A percentile compares a stretch with the other conserved stretches of the same genome.
Conservation (phyloP, 805 yeast species). For the Starmerella potacharoeniae region DNA sequence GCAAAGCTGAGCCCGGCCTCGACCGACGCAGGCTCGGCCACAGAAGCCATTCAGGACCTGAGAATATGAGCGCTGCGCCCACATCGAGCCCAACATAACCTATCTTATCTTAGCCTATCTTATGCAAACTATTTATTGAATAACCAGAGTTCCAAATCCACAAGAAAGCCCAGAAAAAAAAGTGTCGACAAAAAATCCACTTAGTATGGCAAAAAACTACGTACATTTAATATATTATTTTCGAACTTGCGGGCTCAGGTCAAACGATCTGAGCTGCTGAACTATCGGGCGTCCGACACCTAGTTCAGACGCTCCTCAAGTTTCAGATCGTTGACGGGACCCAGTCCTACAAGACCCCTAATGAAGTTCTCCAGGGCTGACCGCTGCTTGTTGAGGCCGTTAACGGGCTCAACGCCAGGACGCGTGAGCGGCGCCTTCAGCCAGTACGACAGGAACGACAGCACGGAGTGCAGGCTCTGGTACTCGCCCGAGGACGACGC, state of each 20-base stretch:
- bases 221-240: slow-evolving; percentile 1
- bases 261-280: slow-evolving; percentile 19
- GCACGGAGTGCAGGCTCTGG: slow-evolving; percentile 67
- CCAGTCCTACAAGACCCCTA: slow-evolving; percentile 81
- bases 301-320: slow-evolving; percentile 71
- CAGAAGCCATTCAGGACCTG: slow-evolving; percentile 10
- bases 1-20: background rate
- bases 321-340: slow-evolving; percentile 81
- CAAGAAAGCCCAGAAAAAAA: background rate
- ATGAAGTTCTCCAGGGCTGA: slow-evolving; percentile 82
- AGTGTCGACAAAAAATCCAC: background rate
- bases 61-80: background rate
- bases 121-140: background rate
- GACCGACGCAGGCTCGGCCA: background rate
- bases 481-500: slow-evolving; percentile 38
- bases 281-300: background rate
- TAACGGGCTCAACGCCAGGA: slow-evolving; percentile 80
- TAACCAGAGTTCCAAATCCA: background rate
- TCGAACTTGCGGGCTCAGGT: background rate
- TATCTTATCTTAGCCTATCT: too few species aligned
- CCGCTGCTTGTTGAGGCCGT: slow-evolving; percentile 91
- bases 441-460: slow-evolving; percentile 87
- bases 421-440: slow-evolving; percentile 91
- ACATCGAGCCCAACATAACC: background rate
- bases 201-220: slow-evolving; percentile 10